Evolutionary conservation across 768 basidiomycete species (phyloP).

Genomic region (Pisolithus microcarpus): DNA sequence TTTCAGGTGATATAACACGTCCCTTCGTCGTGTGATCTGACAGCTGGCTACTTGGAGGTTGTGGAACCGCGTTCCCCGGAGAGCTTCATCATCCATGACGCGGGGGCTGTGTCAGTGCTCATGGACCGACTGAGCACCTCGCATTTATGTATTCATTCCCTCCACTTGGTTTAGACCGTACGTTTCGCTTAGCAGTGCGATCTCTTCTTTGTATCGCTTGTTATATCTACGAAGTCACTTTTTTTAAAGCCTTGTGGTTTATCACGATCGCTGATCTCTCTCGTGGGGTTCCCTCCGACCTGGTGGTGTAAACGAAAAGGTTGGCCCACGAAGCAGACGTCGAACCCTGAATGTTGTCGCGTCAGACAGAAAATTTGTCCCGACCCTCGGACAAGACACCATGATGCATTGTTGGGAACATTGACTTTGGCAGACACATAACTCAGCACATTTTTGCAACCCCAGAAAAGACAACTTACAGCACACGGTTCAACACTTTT

Average conservation of each 20-base stretch:
- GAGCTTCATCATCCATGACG: conserved; percentile 23
- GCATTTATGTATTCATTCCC: conserved; percentile 8
- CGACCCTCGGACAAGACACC: not conserved
- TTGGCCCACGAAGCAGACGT: not conserved
- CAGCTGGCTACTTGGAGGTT: conserved; percentile 4
- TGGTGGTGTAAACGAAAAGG: not conserved
- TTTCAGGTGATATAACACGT: not conserved
- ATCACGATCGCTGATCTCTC: conserved; percentile 9
- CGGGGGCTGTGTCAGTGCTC: conserved; percentile 29
- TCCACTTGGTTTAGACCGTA: conserved; percentile 26
- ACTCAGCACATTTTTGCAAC: not conserved
- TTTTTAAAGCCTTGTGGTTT: conserved; percentile 1
- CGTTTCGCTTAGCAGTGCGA: conserved; percentile 10
- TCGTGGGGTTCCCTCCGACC: not conserved
- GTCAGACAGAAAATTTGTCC: not conserved
- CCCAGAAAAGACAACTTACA: not conserved
- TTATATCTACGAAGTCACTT: conserved; percentile 29
- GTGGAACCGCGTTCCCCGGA: conserved; percentile 15
- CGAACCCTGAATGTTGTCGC: not conserved
- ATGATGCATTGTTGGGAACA: not conserved
- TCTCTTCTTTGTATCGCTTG: conserved; percentile 19
- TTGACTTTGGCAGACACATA: not conserved
- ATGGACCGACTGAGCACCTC: conserved; percentile 24
- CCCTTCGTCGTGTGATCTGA: conserved; percentile 8
- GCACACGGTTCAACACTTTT: not conserved